Evolutionary conservation across 2,329 filamentous ascomycete species (phyloP).

Genomic region (Cladosporium cucumerinum): DNA sequence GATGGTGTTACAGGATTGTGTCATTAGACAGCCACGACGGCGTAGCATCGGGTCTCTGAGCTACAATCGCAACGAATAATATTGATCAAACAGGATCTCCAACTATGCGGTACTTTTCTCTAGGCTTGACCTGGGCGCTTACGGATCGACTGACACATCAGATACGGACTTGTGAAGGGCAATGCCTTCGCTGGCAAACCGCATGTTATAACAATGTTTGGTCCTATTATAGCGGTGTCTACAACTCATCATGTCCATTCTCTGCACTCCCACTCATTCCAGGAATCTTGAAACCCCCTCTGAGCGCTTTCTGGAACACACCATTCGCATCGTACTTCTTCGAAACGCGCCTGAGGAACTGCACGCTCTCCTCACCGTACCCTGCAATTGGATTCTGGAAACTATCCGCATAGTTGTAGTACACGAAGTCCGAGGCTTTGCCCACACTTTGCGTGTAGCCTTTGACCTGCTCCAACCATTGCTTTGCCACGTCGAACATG

Average conservation of each 20-base stretch:
- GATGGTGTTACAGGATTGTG: neutral
- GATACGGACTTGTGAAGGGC: neutral
- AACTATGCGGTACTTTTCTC: neutral
- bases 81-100: neutral
- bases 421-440: constrained; percentile 25
- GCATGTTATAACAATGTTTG: neutral
- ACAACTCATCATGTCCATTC: neutral
- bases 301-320: constrained; percentile 36
- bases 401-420: constrained; percentile 37
- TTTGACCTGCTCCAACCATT: constrained; percentile 1
- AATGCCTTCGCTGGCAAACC: no score
- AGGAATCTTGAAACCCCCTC: constrained; percentile 36
- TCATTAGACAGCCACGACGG: neutral
- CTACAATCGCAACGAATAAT: neutral
- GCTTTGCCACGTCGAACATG: neutral
- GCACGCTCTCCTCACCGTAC: constrained; percentile 32
- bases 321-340: constrained; percentile 36
- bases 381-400: constrained; percentile 37
- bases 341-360: constrained; percentile 31
- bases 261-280: neutral
- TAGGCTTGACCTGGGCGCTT: neutral
- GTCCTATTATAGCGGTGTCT: neutral
- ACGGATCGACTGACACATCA: neutral
- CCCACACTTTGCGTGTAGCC: constrained; percentile 10
- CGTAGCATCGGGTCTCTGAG: neutral